Conservation (phyloP, 2,329 filamentous ascomycete species). For the Penicillium paneum region DNA sequence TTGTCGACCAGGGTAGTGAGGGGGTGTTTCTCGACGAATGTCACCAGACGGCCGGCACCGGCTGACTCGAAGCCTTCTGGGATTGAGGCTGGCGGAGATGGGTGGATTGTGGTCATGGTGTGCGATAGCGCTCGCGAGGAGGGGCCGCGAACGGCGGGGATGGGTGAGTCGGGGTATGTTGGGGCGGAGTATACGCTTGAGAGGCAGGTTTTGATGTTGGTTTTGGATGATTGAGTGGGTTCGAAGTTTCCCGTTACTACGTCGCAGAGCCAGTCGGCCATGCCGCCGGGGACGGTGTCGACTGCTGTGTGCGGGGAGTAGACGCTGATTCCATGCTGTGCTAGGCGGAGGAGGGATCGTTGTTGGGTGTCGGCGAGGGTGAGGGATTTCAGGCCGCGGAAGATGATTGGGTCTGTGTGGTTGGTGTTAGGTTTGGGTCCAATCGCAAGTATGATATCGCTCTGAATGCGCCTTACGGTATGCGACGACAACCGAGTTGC, state of each 20-base stretch:
- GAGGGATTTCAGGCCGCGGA: slow-evolving; percentile 84
- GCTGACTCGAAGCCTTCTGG: slow-evolving; percentile 48
- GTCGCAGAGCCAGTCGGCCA: slow-evolving; percentile 93
- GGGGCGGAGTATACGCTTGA: slow-evolving; percentile 41
- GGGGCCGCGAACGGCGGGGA: slow-evolving; percentile 25
- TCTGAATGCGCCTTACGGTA: slow-evolving; percentile 63
- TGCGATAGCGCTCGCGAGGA: slow-evolving; percentile 37
- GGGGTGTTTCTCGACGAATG: slow-evolving; percentile 52
- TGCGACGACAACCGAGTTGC: slow-evolving; percentile 75
- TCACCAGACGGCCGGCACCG: slow-evolving; percentile 61
- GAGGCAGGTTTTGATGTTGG: slow-evolving; percentile 15
- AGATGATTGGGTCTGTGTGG: slow-evolving; percentile 83
- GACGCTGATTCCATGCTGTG: slow-evolving; percentile 83
- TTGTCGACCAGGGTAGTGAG: slow-evolving; percentile 59
- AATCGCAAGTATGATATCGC: background rate
- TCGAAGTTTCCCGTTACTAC: slow-evolving; percentile 61
- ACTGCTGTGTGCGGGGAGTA: slow-evolving; percentile 96
- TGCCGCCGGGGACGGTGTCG: slow-evolving; percentile 77
- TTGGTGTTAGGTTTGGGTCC: background rate
- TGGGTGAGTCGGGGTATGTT: slow-evolving; percentile 36
- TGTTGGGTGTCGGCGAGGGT: slow-evolving; percentile 84
- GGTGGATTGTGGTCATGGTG: slow-evolving; percentile 53
- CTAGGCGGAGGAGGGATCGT: slow-evolving; percentile 74
- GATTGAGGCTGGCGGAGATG: slow-evolving; percentile 37
- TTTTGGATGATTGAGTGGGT: slow-evolving; percentile 1